Percentiles rank a stretch among this genome's conserved stretches.
phyloP scores from a whole-genome alignment of 176 grass and related monocot species.

The Oryza coarctata region DNA sequence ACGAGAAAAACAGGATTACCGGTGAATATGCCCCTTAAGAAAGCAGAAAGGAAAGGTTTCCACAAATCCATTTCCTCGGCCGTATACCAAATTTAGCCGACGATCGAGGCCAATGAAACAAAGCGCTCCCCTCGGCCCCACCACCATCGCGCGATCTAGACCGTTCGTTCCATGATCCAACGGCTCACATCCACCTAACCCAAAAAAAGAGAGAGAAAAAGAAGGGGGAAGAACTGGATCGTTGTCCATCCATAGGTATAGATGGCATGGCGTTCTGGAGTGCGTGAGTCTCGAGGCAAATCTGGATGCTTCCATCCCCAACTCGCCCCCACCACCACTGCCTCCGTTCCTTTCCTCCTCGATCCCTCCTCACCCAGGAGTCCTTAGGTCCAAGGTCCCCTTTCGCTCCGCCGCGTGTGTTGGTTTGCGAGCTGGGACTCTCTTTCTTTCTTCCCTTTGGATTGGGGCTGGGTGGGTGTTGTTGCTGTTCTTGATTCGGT shows the following conservation, averaged over 20 bases:
- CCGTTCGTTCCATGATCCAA: constrained; percentile 7
- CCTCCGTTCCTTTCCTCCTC: neutral
- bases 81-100: neutral
- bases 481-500: neutral
- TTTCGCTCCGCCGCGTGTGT: neutral
- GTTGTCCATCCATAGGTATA: neutral
- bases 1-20: neutral
- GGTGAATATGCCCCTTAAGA: neutral
- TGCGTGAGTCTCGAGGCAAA: constrained; percentile 40
- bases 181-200: neutral
- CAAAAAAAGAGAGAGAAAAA: neutral
- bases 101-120: neutral
- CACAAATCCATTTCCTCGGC: neutral
- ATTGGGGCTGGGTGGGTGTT: neutral
- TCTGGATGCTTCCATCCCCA: constrained; percentile 51
- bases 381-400: neutral
- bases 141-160: neutral
- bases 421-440: neutral
- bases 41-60: neutral
- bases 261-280: neutral
- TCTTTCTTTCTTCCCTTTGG: neutral
- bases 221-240: neutral
- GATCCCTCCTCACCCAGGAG: constrained; percentile 40
- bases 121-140: neutral
- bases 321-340: neutral